Conservation (phyloP, 495 filamentous ascomycete genomes). For the Neurospora sp. region DNA sequence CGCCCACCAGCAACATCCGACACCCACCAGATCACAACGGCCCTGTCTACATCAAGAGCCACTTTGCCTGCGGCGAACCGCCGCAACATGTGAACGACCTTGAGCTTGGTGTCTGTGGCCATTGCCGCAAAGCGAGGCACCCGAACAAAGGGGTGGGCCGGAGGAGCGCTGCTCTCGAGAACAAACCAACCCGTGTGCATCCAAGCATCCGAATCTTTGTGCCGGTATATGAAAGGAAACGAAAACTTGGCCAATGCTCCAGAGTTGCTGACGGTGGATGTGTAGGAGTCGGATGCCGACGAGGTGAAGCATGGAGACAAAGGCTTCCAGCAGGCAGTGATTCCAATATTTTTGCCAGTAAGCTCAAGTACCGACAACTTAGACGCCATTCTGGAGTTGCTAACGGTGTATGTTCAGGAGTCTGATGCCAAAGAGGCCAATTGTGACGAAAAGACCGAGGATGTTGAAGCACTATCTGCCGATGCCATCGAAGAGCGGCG, state of each 20-base stretch:
- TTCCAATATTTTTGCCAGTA: too few relatives aligned
- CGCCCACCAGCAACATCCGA: rapidly evolving
- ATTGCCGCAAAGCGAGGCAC: not conserved
- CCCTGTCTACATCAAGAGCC: not conserved
- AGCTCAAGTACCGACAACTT: too few relatives aligned
- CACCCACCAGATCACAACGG: not conserved
- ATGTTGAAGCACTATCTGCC: not conserved
- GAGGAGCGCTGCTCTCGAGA: not conserved
- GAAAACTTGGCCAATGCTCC: too few relatives aligned
- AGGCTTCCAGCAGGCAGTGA: too few relatives aligned
- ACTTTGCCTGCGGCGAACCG: not conserved
- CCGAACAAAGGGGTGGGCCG: not conserved
- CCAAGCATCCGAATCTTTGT: not conserved
- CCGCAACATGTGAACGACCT: not conserved
- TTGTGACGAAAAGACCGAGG: not conserved
- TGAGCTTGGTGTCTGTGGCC: not conserved
- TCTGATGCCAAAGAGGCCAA: rapidly evolving
- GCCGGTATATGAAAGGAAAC: not conserved
- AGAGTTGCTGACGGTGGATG: not conserved
- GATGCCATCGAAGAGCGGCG: not conserved
- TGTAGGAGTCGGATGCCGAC: not conserved
- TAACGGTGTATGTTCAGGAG: not conserved
- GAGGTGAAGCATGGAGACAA: not conserved
- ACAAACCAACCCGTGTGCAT: not conserved
- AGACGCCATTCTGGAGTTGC: not conserved